Evolutionary conservation across 805 yeast species (phyloP).

Genomic region (Wickerhamiella cacticola): DNA sequence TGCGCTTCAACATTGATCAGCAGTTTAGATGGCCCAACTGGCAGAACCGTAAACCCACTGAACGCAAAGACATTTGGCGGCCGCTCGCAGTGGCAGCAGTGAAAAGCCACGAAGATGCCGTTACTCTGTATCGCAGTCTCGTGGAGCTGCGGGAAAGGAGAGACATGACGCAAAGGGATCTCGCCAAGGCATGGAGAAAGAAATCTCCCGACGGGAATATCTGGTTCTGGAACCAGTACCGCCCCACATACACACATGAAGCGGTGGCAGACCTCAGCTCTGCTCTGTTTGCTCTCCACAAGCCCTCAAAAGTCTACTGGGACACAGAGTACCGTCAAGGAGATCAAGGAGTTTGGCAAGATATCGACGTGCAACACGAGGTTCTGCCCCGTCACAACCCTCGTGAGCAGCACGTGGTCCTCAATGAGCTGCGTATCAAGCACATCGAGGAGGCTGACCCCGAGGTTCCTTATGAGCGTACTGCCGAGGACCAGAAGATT

Average conservation of each 20-base stretch:
- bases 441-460: slow-evolving; percentile 16
- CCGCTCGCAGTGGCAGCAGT: slow-evolving; percentile 64
- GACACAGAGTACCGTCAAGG: slow-evolving; percentile 84
- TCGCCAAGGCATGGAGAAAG: slow-evolving; percentile 56
- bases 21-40: slow-evolving; percentile 78
- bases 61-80: slow-evolving; percentile 82
- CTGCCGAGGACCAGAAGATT: slow-evolving; percentile 6
- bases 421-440: slow-evolving; percentile 36
- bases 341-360: slow-evolving; percentile 58
- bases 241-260: slow-evolving; percentile 85
- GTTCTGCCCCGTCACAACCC: slow-evolving; percentile 43
- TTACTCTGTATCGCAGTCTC: slow-evolving; percentile 60
- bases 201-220: slow-evolving; percentile 65
- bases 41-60: slow-evolving; percentile 71
- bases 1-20: slow-evolving; percentile 40
- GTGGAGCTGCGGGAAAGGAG: slow-evolving; percentile 64
- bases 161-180: slow-evolving; percentile 44
- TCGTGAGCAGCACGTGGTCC: slow-evolving; percentile 53
- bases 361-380: slow-evolving; percentile 46
- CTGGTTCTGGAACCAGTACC: slow-evolving; percentile 78
- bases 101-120: slow-evolving; percentile 39
- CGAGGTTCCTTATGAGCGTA: slow-evolving; percentile 12
- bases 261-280: slow-evolving; percentile 73
- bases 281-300: slow-evolving; percentile 49
- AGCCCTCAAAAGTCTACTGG: slow-evolving; percentile 52